Conservation (phyloP, 352 stramenopile species). For the Saprolegnia parasitica region DNA sequence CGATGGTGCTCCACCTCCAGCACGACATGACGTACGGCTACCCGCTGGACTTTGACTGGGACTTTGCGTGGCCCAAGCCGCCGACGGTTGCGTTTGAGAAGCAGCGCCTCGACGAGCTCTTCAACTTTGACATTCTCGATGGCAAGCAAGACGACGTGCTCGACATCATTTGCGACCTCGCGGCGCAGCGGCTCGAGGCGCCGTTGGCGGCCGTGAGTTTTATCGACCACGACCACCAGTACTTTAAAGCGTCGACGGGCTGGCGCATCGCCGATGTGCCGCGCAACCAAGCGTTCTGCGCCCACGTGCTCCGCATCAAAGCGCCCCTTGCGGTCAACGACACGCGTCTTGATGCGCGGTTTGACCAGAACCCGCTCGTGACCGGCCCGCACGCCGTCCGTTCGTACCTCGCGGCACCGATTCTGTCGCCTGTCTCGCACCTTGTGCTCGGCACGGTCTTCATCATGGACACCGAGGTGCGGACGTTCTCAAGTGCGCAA, state of each 20-base stretch:
- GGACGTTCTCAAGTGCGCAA: slow-evolving; percentile 22
- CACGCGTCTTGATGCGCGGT: slow-evolving; percentile 12
- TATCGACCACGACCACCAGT: slow-evolving; percentile 28
- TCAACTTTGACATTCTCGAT: slow-evolving; percentile 28
- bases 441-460: slow-evolving; percentile 82
- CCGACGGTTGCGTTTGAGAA: slow-evolving; percentile 7
- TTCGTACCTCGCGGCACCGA: slow-evolving; percentile 21
- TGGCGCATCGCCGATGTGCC: slow-evolving; percentile 14
- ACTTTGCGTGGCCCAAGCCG: slow-evolving; percentile 27
- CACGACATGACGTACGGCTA: slow-evolving; percentile 21
- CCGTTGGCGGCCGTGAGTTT: slow-evolving; percentile 21
- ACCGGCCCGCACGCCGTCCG: slow-evolving; percentile 17
- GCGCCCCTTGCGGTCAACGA: slow-evolving; percentile 12
- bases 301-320: slow-evolving; percentile 25
- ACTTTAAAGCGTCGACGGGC: slow-evolving; percentile 17
- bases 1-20: slow-evolving; percentile 8
- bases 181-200: slow-evolving; percentile 12
- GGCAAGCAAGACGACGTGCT: slow-evolving; percentile 24
- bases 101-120: slow-evolving; percentile 23
- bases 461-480: slow-evolving; percentile 80
- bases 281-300: slow-evolving; percentile 27
- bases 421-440: slow-evolving; percentile 46
- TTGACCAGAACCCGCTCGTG: slow-evolving; percentile 27
- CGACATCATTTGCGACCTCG: slow-evolving; percentile 29
- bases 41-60: slow-evolving; percentile 25